Evolutionary conservation across 2,329 filamentous ascomycete genomes (phyloP), one percentile per base, ranked within the genome.

Genomic region (Calonectria fujianensis): DNA sequence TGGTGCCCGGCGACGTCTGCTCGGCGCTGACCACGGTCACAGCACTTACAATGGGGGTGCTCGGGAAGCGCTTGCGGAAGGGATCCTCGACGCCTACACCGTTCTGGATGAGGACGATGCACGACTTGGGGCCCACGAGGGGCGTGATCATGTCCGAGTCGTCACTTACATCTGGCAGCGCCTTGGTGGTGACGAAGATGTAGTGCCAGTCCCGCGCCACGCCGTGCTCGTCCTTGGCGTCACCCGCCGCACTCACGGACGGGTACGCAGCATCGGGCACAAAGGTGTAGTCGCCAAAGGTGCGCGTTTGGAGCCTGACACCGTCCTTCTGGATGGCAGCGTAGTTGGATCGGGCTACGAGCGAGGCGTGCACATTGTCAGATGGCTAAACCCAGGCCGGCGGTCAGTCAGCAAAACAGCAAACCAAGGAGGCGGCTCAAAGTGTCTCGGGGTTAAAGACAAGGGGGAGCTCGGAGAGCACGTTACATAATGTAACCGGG

Each of bases 271-370:
- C 87, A 69, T 92, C 83, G 4, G 94, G 90, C 48, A 76, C 85
- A 86, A 94, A 95, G 29, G 84, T 88, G 83, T 94, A 94, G 82
- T 92, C 87, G 54, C 93, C 93, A 82, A 94, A 95, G 67, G 90
- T 89, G 65, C 89, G 91, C 6, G 93, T 95, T 66, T 90, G 88
- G 45, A 96, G 85, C 37, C 86, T 85, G 81, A 95, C 93, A 61
- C 94, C 94, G 31, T 88, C 85, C 13, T 86, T 83, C 69, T 89
- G 88, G 59, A 95, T 92, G 41, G 90, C 90, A 31, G 87, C 84
- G 87, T 94, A 95, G 86, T 95, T 95, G 51, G 93, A 95, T 64
- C 94, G 91, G 76, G 93, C 94, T 69, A 94, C 91, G 57, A 94
- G 90, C 7, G 93, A 95, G 65, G 94, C 91, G 72, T 90, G 86